These are phyloP conservation scores for Iris macrosiphon DNA, from an alignment of 106 monocot genomes.

Conservation along the genomic window DNA sequence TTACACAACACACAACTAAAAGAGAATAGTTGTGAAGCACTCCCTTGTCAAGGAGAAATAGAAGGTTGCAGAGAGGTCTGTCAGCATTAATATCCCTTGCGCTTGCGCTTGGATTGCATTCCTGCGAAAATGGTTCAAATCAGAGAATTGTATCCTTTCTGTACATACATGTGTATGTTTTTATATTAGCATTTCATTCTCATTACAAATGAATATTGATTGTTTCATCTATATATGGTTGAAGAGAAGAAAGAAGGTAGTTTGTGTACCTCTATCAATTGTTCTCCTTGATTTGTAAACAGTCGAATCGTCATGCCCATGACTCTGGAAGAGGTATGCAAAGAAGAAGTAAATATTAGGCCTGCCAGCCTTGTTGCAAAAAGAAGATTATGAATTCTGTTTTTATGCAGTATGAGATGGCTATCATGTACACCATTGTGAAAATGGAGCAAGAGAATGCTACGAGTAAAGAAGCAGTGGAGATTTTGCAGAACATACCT, in stretches of 20 bases:
- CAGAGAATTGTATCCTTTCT: constrained; percentile 56
- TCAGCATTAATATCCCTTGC: too few species aligned
- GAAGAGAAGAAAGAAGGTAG: too few species aligned
- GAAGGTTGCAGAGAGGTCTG: too few species aligned
- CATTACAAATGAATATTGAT: background rate
- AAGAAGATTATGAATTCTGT: background rate
- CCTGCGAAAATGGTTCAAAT: constrained; percentile 32
- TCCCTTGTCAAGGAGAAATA: too few species aligned
- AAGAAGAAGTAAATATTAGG: background rate
- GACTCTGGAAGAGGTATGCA: constrained; percentile 50
- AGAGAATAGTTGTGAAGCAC: too few species aligned
- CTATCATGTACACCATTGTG: constrained; percentile 34
- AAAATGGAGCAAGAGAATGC: constrained; percentile 70
- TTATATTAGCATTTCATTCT: constrained; percentile 2
- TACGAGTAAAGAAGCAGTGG: constrained; percentile 43
- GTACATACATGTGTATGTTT: background rate
- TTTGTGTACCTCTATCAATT: background rate
- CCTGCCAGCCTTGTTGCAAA: background rate
- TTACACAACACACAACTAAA: background rate
- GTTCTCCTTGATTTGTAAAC: constrained; percentile 10
- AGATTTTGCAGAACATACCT: constrained; percentile 25
- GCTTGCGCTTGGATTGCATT: too few species aligned
- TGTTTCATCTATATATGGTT: background rate
- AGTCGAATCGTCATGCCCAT: constrained; percentile 63
- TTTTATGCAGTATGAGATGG: constrained; percentile 41